Evolutionary conservation across 2,329 filamentous ascomycete species (phyloP).

Genomic region (Calonectria crousiana): DNA sequence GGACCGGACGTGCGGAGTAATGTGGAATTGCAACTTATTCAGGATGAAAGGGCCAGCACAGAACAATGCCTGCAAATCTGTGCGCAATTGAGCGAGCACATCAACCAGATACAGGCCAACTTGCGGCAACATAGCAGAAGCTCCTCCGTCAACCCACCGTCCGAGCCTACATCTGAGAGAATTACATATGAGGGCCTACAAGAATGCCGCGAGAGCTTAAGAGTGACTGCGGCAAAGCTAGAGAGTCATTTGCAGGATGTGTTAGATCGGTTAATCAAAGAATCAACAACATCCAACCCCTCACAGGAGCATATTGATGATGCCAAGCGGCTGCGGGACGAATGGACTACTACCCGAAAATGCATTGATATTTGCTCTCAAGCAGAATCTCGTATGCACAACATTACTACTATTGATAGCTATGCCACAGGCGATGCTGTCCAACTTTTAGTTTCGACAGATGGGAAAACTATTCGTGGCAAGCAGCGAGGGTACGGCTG

Average conservation of each 20-base stretch:
- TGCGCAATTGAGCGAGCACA: slow-evolving; percentile 35
- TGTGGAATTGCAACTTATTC: slow-evolving; percentile 22
- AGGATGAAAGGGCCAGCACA: slow-evolving; percentile 34
- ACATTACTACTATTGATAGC: not conserved
- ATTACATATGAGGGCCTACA: slow-evolving; percentile 22
- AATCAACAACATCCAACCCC: not conserved
- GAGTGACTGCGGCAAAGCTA: not conserved
- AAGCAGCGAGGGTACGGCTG: not conserved
- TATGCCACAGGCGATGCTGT: not conserved
- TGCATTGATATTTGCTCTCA: slow-evolving; percentile 25
- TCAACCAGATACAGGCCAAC: slow-evolving; percentile 28
- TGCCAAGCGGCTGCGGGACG: slow-evolving; percentile 20
- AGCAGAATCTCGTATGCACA: slow-evolving; percentile 5
- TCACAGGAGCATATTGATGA: slow-evolving; percentile 14
- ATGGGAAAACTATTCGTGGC: not conserved
- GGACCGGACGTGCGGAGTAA: slow-evolving; percentile 5
- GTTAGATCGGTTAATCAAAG: not conserved
- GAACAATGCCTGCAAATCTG: slow-evolving; percentile 37
- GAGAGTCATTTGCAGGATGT: not conserved
- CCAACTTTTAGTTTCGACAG: not conserved
- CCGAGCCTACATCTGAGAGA: not conserved
- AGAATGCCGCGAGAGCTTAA: slow-evolving; percentile 25
- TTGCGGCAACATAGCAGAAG: not conserved
- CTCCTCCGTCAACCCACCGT: not conserved
- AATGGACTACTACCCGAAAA: slow-evolving; percentile 27